phyloP scores from a whole-genome alignment of 768 basidiomycete genomes.

The Auriculariales sp. region DNA sequence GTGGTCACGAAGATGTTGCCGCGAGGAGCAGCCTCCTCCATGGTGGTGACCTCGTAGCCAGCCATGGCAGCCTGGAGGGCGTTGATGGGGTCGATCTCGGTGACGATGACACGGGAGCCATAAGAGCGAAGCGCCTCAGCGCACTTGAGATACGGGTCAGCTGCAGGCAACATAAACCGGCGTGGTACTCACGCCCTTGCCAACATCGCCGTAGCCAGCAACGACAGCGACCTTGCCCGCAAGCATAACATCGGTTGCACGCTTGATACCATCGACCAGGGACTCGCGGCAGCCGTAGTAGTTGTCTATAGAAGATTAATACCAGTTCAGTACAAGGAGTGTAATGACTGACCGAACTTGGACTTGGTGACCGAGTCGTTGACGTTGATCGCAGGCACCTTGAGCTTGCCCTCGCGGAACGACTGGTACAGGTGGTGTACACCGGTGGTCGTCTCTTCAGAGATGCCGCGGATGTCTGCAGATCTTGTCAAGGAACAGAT shows the following conservation, averaged over 20 bases:
- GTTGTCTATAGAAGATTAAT: conserved; percentile 36
- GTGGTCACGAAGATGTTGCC: conserved; percentile 94
- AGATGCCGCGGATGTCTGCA: conserved; percentile 77
- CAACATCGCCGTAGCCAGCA: conserved; percentile 97
- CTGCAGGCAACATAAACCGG: conserved; percentile 1
- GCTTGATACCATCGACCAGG: conserved; percentile 99
- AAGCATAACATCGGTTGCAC: conserved; percentile 99
- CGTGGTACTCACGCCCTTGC: conserved; percentile 74
- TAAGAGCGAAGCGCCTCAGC: conserved; percentile 96
- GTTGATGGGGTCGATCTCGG: conserved; percentile 99
- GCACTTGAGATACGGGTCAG: conserved; percentile 41
- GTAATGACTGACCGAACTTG: conserved; percentile 48
- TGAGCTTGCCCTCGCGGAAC: conserved; percentile 89
- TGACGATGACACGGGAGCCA: conserved; percentile 89
- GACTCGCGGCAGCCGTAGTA: conserved; percentile 99
- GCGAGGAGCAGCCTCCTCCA: conserved; percentile 90
- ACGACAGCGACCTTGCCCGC: conserved; percentile 99
- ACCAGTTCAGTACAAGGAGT: neutral
- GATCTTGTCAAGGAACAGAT: neutral
- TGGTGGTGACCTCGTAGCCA: conserved; percentile 95
- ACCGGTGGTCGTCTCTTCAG: conserved; percentile 99
- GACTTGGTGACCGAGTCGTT: conserved; percentile 99
- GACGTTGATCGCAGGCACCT: conserved; percentile 98
- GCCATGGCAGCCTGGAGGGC: conserved; percentile 99
- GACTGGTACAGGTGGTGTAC: conserved; percentile 99